Percentiles rank a stretch among this genome's conserved stretches.
These are phyloP conservation scores for Exophiala lecanii-corni DNA, from an alignment of 2,329 filamentous ascomycete genomes.

Conservation along the genomic window DNA sequence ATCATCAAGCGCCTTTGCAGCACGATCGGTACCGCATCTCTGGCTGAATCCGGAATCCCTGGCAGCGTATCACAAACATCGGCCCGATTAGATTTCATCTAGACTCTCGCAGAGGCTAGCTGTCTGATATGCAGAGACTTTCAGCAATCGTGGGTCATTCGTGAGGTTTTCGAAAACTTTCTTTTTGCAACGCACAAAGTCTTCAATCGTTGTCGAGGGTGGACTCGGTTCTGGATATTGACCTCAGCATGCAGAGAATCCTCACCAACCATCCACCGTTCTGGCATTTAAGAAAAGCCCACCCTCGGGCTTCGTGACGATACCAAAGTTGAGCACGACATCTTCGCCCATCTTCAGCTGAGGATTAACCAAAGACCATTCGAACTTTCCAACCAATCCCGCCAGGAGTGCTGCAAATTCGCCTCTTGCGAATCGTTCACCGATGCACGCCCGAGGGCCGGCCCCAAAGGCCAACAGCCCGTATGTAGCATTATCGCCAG, in stretches of 20 bases:
- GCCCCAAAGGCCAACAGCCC: constrained; percentile 72
- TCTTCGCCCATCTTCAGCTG: constrained; percentile 35
- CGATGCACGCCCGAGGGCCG: constrained; percentile 40
- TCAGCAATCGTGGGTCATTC: no score
- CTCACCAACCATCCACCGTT: constrained; percentile 9
- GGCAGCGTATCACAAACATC: no score
- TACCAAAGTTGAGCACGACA: constrained; percentile 5
- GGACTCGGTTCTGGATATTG: neutral
- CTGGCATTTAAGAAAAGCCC: constrained; percentile 4
- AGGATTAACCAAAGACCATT: constrained; percentile 8
- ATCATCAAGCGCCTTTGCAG: no score
- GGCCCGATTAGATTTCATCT: no score
- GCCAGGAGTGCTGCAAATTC: constrained; percentile 84
- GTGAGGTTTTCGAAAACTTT: no score
- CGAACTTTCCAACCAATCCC: constrained; percentile 67
- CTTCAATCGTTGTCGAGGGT: constrained; percentile 5
- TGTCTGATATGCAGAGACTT: no score
- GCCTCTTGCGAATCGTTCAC: constrained; percentile 53
- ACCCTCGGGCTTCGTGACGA: constrained; percentile 6
- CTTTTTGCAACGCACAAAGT: no score
- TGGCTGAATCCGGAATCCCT: no score
- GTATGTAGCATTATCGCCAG: constrained; percentile 67
- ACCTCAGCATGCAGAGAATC: no score
- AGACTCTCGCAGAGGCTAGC: no score
- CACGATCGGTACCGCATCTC: no score